phyloP scores from a whole-genome alignment of 2,329 filamentous ascomycete species.

The Hymenoscyphus infarciens region DNA sequence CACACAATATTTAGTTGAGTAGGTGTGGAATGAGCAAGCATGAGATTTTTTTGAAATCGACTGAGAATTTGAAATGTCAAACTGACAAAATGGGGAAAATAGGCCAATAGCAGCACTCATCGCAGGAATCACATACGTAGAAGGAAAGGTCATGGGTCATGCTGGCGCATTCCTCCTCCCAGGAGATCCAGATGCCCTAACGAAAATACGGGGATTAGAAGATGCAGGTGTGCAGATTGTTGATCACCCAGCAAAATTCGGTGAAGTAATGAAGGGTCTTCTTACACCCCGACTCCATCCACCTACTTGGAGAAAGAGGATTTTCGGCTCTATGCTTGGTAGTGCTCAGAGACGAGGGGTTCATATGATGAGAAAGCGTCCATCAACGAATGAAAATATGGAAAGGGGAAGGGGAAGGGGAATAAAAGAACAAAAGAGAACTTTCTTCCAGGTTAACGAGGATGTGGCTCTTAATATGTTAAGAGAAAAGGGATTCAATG shows the following conservation, averaged over 20 bases:
- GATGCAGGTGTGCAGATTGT: conserved; percentile 66
- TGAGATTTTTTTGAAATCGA: too few relatives aligned
- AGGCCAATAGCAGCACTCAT: conserved; percentile 67
- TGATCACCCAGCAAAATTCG: conserved; percentile 73
- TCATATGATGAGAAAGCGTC: conserved; percentile 43
- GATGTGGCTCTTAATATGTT: conserved; percentile 54
- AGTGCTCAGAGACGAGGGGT: conserved; percentile 48
- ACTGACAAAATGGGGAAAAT: background rate
- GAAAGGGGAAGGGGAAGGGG: background rate
- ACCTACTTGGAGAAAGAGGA: conserved; percentile 30
- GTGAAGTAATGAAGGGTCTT: conserved; percentile 61
- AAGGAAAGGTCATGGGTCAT: conserved; percentile 71
- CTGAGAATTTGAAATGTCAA: background rate
- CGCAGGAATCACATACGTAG: conserved; percentile 61
- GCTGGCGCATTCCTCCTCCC: conserved; percentile 69
- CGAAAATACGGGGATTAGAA: conserved; percentile 66
- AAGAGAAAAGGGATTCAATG: conserved; percentile 45
- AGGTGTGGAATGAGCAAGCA: too few relatives aligned
- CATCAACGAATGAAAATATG: background rate
- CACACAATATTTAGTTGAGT: too few relatives aligned
- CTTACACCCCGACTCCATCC: conserved; percentile 42
- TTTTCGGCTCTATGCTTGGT: conserved; percentile 32
- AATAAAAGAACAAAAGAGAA: conserved; percentile 41
- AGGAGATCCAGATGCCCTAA: conserved; percentile 59
- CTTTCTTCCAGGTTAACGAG: conserved; percentile 54